phyloP scores from a whole-genome alignment of 148 eudicot species.

The Rheum nobile region DNA sequence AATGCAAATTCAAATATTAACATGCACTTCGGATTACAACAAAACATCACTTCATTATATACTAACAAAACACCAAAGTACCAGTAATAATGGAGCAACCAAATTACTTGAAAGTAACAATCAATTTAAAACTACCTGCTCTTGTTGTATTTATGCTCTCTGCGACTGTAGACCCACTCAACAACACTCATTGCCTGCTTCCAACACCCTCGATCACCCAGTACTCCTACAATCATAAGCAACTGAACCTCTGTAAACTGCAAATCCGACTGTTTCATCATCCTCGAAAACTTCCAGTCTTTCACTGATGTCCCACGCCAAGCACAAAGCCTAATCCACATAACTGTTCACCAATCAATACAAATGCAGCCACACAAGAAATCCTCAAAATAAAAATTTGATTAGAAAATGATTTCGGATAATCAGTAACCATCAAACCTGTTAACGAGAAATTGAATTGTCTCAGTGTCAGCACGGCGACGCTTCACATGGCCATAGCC shows the following conservation, averaged over 20 bases:
- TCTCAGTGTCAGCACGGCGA: slow-evolving; percentile 34
- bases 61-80: neutral
- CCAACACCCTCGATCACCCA: slow-evolving; percentile 69
- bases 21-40: neutral
- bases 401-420: neutral
- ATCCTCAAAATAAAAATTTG: neutral
- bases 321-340: slow-evolving; percentile 43
- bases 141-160: slow-evolving; percentile 49
- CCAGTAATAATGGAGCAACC: neutral
- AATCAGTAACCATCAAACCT: slow-evolving; percentile 29
- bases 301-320: slow-evolving; percentile 41
- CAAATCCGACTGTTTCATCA: slow-evolving; percentile 64
- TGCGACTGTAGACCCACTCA: slow-evolving; percentile 68
- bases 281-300: slow-evolving; percentile 78
- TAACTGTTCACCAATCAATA: slow-evolving; percentile 5
- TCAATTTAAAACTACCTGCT: slow-evolving; percentile 46
- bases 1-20: neutral
- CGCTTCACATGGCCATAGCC: slow-evolving; percentile 22
- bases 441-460: slow-evolving; percentile 50
- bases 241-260: slow-evolving; percentile 71
- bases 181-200: slow-evolving; percentile 75
- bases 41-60: neutral
- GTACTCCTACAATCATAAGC: slow-evolving; percentile 67
- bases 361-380: neutral
- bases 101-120: neutral